phyloP scores from a whole-genome alignment of 139 green algal species.

The Chlorella ohadii region DNA sequence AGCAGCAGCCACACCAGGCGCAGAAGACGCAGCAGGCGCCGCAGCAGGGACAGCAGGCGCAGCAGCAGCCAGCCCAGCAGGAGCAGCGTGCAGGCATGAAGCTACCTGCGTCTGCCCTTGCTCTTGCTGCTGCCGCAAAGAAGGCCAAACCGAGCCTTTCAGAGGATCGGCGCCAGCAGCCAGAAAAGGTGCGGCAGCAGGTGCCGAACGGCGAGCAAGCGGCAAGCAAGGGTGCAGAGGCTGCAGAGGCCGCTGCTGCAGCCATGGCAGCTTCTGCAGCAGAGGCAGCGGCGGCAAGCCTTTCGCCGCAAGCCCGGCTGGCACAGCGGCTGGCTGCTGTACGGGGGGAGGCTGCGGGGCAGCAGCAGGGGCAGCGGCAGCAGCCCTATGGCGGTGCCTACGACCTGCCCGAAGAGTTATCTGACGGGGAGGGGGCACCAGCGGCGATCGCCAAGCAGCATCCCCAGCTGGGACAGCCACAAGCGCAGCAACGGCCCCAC shows the following conservation, averaged over 20 bases:
- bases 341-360: not conserved
- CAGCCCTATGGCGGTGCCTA: not conserved
- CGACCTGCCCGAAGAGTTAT: not conserved
- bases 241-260: not conserved
- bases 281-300: not conserved
- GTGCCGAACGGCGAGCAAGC: no score
- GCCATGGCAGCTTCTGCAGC: not conserved
- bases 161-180: not conserved
- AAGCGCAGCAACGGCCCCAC: not conserved
- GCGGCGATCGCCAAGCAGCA: not conserved
- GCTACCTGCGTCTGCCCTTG: no score
- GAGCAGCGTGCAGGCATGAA: no score
- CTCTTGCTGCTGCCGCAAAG: no score
- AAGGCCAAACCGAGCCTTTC: no score
- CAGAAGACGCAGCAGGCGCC: no score
- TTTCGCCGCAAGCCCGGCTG: not conserved
- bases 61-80: no score
- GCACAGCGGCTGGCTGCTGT: not conserved
- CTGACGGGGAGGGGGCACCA: not conserved
- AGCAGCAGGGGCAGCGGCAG: not conserved
- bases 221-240: not conserved
- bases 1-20: no score
- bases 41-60: no score
- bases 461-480: not conserved
- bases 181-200: no score